These are phyloP conservation scores for Dalbergia oliveri DNA, from an alignment of 306 rosid genomes.

Conservation along the genomic window DNA sequence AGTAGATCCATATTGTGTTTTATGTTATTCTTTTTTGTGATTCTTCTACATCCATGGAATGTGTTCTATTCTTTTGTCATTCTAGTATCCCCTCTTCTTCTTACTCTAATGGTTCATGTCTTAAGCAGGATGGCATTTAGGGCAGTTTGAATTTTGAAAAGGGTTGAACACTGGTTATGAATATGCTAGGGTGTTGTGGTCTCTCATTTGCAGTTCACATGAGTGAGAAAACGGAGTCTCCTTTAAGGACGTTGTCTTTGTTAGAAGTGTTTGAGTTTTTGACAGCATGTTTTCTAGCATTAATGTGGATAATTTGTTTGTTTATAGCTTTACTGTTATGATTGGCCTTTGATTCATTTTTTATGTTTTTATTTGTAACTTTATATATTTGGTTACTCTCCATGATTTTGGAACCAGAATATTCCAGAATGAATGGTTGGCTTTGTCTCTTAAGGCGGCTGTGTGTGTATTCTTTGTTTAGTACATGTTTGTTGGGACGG, in stretches of 20 bases:
- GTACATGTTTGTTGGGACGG: neutral
- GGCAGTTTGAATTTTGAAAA: constrained; percentile 1
- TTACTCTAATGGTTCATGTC: constrained; percentile 12
- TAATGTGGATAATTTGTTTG: neutral
- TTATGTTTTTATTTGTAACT: neutral
- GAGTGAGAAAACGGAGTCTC: neutral
- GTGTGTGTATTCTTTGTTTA: constrained; percentile 3
- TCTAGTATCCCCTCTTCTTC: neutral
- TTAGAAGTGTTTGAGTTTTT: no score
- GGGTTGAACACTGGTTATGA: constrained; percentile 7
- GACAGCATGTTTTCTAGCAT: no score
- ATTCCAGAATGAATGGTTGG: neutral
- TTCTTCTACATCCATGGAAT: constrained; percentile 14
- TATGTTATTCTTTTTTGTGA: constrained; percentile 4
- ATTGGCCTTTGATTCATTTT: neutral
- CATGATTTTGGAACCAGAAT: neutral
- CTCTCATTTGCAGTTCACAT: neutral
- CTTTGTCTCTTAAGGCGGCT: constrained; percentile 1
- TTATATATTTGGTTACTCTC: neutral
- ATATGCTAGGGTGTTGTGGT: neutral
- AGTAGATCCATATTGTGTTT: neutral
- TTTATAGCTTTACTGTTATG: neutral
- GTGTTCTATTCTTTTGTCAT: constrained; percentile 10
- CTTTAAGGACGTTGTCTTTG: no score
- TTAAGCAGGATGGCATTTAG: constrained; percentile 1